Evolutionary conservation across 2,329 filamentous ascomycete species (phyloP), one percentile per base, ranked within the genome.

Genomic region (Colletotrichum karsti): DNA sequence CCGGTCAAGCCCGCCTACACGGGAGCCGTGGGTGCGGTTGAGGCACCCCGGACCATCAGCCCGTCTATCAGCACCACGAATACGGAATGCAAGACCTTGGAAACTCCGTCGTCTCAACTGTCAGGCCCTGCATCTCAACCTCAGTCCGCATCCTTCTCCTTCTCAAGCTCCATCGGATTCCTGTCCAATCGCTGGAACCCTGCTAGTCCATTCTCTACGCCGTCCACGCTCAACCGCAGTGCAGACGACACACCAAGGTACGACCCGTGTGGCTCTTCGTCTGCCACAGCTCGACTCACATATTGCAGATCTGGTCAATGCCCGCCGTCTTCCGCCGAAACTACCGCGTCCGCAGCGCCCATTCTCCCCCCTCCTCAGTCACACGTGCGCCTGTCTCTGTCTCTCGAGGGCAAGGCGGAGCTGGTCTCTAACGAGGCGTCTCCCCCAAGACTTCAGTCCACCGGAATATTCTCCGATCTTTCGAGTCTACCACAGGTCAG

Each of bases 341-440:
- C 80, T 22, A 77, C 78, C 51, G 76, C 78, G n/a, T 81, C 83
- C 2, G 66, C 70, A 13, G 20, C 50, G 9, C 69, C 76, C 12
- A 60, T 78, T 53, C 75, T 81, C 13, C 75, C 81, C 59, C 75
- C 77, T 54, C 78, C 77, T 54, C 80, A 48, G 53, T 80, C 83
- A n/a, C 86, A 88, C 28, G 87, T 97, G 64, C 91, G 94, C 54
- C 85, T 98, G 28, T 94, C 93, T 2, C 90, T 96, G 75, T 96
- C 93, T 18, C 87, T 95, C 33, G 94, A 98, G 75, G 95, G 95
- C 72, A 95, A 95, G 76, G 95, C 95, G n/a, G 92, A 95, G 74
- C 85, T 98, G 57, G 89, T 95, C 22, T 89, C 91, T 61, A 87
- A 91, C 69, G 89, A 91, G 70, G 84, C 87, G 30, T 92, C 91